These are phyloP conservation scores for Sapria himalayana DNA, from an alignment of 345 rosid genomes.

Conservation along the genomic window DNA sequence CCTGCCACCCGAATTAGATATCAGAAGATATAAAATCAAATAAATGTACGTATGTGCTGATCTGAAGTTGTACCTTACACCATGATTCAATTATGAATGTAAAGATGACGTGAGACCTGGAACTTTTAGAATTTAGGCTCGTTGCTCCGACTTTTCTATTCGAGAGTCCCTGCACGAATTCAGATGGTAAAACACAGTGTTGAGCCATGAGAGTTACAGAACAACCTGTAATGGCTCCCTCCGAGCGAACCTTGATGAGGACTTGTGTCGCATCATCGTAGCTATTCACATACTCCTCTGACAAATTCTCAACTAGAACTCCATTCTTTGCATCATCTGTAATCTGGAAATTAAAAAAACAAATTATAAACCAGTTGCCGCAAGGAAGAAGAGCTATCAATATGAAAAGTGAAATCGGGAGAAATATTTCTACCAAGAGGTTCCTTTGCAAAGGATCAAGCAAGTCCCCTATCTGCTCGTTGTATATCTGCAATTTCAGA, in stretches of 20 bases:
- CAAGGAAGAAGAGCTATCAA: not conserved
- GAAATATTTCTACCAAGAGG: conserved; percentile 37
- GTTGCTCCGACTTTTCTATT: conserved; percentile 93
- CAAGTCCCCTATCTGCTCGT: conserved; percentile 78
- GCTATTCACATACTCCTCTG: conserved; percentile 67
- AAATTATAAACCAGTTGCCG: conserved; percentile 1
- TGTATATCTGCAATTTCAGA: conserved; percentile 41
- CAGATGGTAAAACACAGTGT: too few relatives aligned
- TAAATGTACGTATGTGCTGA: not conserved
- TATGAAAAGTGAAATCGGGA: not conserved
- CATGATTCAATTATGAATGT: conserved; percentile 51
- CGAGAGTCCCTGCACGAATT: conserved; percentile 75
- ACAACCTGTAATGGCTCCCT: too few relatives aligned
- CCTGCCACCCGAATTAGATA: conserved; percentile 21
- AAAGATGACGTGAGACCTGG: conserved; percentile 76
- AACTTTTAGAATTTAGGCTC: conserved; percentile 80
- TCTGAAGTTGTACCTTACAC: conserved; percentile 46
- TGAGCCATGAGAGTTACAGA: too few relatives aligned
- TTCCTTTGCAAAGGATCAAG: conserved; percentile 81
- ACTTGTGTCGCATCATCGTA: conserved; percentile 71
- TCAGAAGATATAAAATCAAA: conserved; percentile 3
- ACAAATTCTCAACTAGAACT: conserved; percentile 56
- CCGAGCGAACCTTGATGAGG: conserved; percentile 92
- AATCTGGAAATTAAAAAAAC: conserved; percentile 25
- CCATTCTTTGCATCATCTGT: conserved; percentile 74